Conservation (phyloP, 441 rosid genomes). For the Aquilaria agallochum region DNA sequence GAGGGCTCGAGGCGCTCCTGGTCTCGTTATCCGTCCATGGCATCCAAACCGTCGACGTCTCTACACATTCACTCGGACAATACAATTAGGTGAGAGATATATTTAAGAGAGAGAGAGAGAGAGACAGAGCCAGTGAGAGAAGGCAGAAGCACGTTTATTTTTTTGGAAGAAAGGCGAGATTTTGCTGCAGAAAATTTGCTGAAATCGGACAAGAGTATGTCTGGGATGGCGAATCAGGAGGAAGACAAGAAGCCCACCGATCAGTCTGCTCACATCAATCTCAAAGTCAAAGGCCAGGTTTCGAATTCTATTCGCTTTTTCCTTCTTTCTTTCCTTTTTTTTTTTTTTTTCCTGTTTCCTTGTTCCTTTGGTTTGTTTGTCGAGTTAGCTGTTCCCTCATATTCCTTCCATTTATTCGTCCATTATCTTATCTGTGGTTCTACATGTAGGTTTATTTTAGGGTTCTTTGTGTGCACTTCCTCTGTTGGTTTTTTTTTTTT, state of each 20-base stretch:
- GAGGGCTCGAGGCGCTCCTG: too few species aligned
- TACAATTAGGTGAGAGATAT: too few species aligned
- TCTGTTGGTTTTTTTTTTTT: too few species aligned
- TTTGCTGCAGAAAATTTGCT: neutral
- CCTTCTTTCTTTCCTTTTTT: too few species aligned
- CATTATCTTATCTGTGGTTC: too few species aligned
- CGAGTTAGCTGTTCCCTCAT: too few species aligned
- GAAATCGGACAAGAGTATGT: constrained; percentile 19
- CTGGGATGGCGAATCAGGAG: constrained; percentile 42
- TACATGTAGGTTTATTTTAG: too few species aligned
- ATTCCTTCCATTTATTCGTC: too few species aligned
- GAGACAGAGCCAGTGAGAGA: neutral
- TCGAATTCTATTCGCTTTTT: neutral
- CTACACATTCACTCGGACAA: too few species aligned
- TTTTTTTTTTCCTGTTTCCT: neutral
- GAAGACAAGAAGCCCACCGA: constrained; percentile 86
- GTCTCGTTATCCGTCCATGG: too few species aligned
- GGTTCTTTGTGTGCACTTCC: too few species aligned
- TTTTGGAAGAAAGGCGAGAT: constrained; percentile 4
- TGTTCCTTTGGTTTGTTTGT: neutral
- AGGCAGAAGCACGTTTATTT: constrained; percentile 7
- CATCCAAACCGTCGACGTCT: too few species aligned
- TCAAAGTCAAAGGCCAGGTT: constrained; percentile 78
- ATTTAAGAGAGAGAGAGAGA: neutral
- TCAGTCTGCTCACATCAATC: constrained; percentile 24